Base-by-base conservation (phyloP, 2,329 filamentous ascomycete species). In the Colletotrichum sp. region DNA sequence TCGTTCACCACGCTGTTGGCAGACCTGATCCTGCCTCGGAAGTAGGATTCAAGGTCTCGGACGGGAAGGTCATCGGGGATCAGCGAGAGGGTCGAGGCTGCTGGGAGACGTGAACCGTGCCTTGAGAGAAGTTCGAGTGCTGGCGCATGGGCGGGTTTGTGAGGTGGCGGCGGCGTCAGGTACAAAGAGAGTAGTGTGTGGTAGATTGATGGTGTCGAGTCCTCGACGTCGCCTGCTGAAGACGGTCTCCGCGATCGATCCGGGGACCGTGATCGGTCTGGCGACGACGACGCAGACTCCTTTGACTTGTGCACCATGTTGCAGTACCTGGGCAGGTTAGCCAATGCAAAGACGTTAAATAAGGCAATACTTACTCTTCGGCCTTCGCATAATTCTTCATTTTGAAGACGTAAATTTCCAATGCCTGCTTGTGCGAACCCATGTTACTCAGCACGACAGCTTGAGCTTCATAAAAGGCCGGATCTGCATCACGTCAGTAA, bases 331-430 rank as follows among this genome's bases (percentile, higher is more conserved):
- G 36, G 18, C 7, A 28, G 58, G 77, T 82, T 70, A 84, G 76
- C 62, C 10, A 9, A 5, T 14, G 43, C 43, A 7, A 32, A 32
- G 24, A 13, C 28, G 12, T 3, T n/a, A 5, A 48, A 18, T 2
- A 4, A 7, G 30, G 32, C 55, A 43, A 16, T 62, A 88, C 92
- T 76, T 87, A 98, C 93, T 98, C 95, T 90, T 99, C 97, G 36
- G 97, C 97, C 84, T 98, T 98, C 14, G 87, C 87, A 77, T 95
- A 96, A 83, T 98, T 94, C 78, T 94, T 88, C 83, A 99, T 91
- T 83, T 96, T 97, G 86, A 98, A 99, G 32, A 98, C 96, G 82
- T 98, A 99, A 68, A 99, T 98, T 82, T 97, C 94, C n/a, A 99
- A 87, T 0, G 97, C 97, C 84, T 98, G 96, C 82, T 95, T 96